Evolutionary conservation across 2,329 filamentous ascomycete genomes (phyloP).

Genomic region (Leptodontidium sp.): DNA sequence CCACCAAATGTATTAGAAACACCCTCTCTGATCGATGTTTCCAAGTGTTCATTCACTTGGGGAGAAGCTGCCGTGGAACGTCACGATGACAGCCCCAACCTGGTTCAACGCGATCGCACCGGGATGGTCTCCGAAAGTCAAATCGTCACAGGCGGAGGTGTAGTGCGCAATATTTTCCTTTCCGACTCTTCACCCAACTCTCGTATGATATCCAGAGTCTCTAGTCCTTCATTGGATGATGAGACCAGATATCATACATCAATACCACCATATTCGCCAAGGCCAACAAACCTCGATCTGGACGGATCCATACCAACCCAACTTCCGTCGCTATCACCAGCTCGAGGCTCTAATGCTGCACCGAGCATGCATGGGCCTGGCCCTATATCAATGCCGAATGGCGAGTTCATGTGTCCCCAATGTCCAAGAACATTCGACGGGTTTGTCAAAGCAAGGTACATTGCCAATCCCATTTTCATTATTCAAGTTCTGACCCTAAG

Average conservation of each 20-base stretch:
- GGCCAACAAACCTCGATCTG: not conserved
- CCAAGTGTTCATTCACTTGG: conserved; percentile 29
- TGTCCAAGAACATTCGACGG: conserved; percentile 30
- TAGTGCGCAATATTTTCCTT: conserved; percentile 20
- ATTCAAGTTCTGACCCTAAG: not conserved
- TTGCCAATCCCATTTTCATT: not conserved
- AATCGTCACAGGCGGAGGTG: conserved; percentile 32
- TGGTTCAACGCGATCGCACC: conserved; percentile 30
- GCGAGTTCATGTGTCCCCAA: conserved; percentile 25
- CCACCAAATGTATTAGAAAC: conserved; percentile 29
- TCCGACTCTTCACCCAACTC: conserved; percentile 13
- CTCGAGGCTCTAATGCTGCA: not conserved
- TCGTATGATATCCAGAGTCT: conserved; percentile 12
- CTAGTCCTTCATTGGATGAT: conserved; percentile 32
- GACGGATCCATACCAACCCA: conserved; percentile 6
- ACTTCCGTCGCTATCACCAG: conserved; percentile 11
- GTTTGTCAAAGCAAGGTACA: conserved; percentile 21
- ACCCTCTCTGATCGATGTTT: conserved; percentile 37
- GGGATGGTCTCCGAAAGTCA: conserved; percentile 37
- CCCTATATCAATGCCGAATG: conserved; percentile 12
- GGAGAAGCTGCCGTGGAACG: conserved; percentile 34
- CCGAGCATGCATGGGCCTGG: conserved; percentile 8
- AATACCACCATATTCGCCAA: not conserved
- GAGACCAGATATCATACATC: conserved; percentile 20
- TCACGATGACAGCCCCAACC: conserved; percentile 33